A percentile compares a stretch with the other conserved stretches of the same genome.
These are phyloP conservation scores for Russula griseocarnosa DNA, from an alignment of 768 basidiomycete genomes.

Conservation along the genomic window DNA sequence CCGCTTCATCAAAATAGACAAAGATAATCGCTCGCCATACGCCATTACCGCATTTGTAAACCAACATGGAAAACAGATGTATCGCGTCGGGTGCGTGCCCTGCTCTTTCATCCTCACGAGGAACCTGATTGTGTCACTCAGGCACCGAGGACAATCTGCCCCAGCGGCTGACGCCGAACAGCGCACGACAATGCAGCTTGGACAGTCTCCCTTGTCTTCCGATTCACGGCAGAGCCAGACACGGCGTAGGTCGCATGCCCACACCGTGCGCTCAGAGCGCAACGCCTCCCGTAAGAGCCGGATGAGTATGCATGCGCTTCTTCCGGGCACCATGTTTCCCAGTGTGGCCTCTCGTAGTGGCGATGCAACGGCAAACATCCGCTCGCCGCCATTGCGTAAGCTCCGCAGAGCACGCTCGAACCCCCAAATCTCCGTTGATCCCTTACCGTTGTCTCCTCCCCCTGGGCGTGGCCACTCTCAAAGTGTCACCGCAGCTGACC, in stretches of 20 bases:
- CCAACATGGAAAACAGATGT: constrained; percentile 75
- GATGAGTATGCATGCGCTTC: constrained; percentile 63
- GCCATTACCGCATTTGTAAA: constrained; percentile 79
- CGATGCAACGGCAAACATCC: constrained; percentile 25
- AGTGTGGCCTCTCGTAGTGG: constrained; percentile 31
- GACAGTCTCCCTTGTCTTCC: constrained; percentile 18
- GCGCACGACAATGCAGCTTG: constrained; percentile 31
- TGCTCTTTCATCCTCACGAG: background rate
- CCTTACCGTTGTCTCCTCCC: constrained; percentile 31
- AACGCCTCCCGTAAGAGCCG: constrained; percentile 47
- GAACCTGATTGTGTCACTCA: constrained; percentile 30
- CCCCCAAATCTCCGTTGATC: constrained; percentile 45
- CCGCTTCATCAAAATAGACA: constrained; percentile 59
- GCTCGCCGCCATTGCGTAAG: constrained; percentile 45
- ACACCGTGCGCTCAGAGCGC: constrained; percentile 24
- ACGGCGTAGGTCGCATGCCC: constrained; percentile 15
- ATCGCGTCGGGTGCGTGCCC: constrained; percentile 65
- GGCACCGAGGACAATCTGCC: constrained; percentile 58
- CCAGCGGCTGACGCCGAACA: constrained; percentile 55
- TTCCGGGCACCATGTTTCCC: constrained; percentile 49
- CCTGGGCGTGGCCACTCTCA: constrained; percentile 68
- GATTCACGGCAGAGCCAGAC: constrained; percentile 10
- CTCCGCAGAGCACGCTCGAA: constrained; percentile 74
- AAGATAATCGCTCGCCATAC: constrained; percentile 69
- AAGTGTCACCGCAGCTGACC: constrained; percentile 70